A percentile compares a stretch with the other conserved stretches of the same genome.
Conservation (phyloP, 2,329 filamentous ascomycete species). For the Ceratocystiopsis sp. region DNA sequence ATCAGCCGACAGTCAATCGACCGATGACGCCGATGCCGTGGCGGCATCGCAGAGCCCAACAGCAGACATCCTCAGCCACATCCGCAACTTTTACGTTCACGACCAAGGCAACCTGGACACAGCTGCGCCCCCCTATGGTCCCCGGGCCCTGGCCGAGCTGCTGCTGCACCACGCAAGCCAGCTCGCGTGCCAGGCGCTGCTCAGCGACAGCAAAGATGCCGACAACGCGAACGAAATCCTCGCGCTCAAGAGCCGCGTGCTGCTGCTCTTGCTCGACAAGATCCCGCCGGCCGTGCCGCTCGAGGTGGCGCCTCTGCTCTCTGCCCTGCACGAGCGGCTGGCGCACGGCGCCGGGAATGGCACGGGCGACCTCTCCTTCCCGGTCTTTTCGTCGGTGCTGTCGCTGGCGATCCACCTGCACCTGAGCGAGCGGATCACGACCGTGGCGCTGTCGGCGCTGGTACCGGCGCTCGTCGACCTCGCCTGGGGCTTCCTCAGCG, state of each 20-base stretch:
- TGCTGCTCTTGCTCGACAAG: constrained; percentile 41
- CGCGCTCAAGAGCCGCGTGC: constrained; percentile 39
- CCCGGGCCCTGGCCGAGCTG: constrained; percentile 39
- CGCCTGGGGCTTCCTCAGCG: constrained; percentile 67
- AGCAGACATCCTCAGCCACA: constrained; percentile 37
- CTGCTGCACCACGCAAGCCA: constrained; percentile 43
- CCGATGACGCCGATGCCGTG: not conserved
- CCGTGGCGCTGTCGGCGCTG: constrained; percentile 39
- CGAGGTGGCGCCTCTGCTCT: constrained; percentile 30
- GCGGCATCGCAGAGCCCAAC: not conserved
- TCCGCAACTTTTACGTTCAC: constrained; percentile 49
- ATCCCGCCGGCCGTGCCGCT: constrained; percentile 25
- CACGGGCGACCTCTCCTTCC: constrained; percentile 24
- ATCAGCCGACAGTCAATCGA: not conserved
- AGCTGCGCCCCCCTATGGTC: constrained; percentile 39
- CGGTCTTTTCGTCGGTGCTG: constrained; percentile 39
- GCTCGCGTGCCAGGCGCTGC: constrained; percentile 31
- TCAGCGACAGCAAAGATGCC: constrained; percentile 14
- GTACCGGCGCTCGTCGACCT: constrained; percentile 51
- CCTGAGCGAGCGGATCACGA: constrained; percentile 31
- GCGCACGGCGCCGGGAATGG: constrained; percentile 13
- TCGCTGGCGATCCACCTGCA: constrained; percentile 41
- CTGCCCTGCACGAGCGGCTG: constrained; percentile 33
- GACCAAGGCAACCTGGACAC: constrained; percentile 55
- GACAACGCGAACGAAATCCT: constrained; percentile 26